A percentile compares a stretch with the other conserved stretches of the same genome.
Evolutionary conservation across 1,139 yeast genomes (phyloP).

Genomic region (Sporopachydermia cereana): DNA sequence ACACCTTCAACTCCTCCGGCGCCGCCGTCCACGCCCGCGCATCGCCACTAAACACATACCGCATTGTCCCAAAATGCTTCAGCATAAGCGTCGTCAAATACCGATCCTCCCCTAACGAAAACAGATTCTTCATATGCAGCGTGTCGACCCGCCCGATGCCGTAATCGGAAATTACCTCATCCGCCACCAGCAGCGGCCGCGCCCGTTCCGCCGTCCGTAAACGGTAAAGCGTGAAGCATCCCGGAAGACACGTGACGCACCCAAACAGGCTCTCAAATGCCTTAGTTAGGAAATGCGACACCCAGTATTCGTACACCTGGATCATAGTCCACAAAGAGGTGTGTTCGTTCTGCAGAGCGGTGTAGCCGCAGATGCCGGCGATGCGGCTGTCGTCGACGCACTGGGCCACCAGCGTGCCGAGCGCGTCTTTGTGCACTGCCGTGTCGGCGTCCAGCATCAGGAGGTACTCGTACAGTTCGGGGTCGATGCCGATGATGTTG

Average conservation of each 20-base stretch:
- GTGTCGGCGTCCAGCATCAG: constrained; percentile 34
- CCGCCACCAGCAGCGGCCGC: constrained; percentile 27
- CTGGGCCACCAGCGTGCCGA: constrained; percentile 27
- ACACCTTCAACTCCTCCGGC: constrained; percentile 23
- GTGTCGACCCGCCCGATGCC: constrained; percentile 28
- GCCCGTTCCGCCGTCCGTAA: constrained; percentile 25
- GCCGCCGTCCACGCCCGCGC: constrained; percentile 25
- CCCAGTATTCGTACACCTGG: constrained; percentile 31
- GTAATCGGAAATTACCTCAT: constrained; percentile 27
- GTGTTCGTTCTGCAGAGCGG: constrained; percentile 27
- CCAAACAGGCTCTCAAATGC: constrained; percentile 31
- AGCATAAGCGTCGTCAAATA: constrained; percentile 27
- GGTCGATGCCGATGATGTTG: constrained; percentile 31
- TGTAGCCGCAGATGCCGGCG: constrained; percentile 32
- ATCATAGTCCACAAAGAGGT: constrained; percentile 29
- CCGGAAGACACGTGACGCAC: constrained; percentile 30
- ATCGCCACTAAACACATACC: constrained; percentile 22
- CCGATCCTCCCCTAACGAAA: constrained; percentile 32
- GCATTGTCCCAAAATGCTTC: constrained; percentile 21
- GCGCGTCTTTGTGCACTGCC: constrained; percentile 24
- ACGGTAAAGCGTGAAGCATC: constrained; percentile 31
- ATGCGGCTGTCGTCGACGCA: constrained; percentile 26
- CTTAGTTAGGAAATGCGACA: constrained; percentile 30
- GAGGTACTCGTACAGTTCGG: constrained; percentile 28
- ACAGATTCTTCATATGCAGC: constrained; percentile 30